Evolutionary conservation across 2,329 filamentous ascomycete species (phyloP).

Genomic region (Cercospora janseana): DNA sequence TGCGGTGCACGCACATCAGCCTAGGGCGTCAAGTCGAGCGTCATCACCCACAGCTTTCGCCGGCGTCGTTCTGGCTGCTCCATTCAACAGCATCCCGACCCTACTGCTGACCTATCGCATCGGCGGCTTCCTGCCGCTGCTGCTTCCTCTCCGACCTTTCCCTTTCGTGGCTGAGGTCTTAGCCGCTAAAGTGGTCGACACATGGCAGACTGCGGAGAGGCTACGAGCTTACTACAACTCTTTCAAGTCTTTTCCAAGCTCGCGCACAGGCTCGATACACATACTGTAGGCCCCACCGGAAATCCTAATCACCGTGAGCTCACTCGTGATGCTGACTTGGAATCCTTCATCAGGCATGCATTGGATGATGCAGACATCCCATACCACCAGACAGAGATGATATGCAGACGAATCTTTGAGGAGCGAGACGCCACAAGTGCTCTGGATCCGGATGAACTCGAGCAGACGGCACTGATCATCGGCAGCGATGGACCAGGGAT

Average conservation of each 20-base stretch:
- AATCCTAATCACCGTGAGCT: neutral
- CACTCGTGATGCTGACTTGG: neutral
- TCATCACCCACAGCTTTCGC: conserved; percentile 62
- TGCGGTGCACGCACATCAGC: conserved; percentile 10
- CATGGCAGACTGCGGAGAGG: conserved; percentile 71
- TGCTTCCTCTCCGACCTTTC: conserved; percentile 70
- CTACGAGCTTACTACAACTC: conserved; percentile 62
- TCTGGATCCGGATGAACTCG: conserved; percentile 34
- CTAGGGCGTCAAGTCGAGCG: neutral
- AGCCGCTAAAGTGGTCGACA: conserved; percentile 67
- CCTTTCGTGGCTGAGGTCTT: conserved; percentile 64
- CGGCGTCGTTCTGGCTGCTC: conserved; percentile 73
- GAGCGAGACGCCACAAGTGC: conserved; percentile 41
- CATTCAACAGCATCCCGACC: conserved; percentile 71
- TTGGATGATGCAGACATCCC: conserved; percentile 80
- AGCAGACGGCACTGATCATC: conserved; percentile 32
- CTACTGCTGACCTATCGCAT: conserved; percentile 77
- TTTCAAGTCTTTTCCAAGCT: conserved; percentile 42
- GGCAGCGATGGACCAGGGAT: conserved; percentile 31
- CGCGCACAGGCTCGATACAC: conserved; percentile 52
- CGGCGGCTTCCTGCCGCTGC: conserved; percentile 71
- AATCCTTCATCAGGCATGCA: conserved; percentile 57
- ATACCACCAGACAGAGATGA: conserved; percentile 63
- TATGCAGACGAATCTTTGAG: conserved; percentile 61
- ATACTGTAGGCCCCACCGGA: conserved; percentile 54